Conservation (phyloP, 257 asterid species). For the Penstemon davidsonii region DNA sequence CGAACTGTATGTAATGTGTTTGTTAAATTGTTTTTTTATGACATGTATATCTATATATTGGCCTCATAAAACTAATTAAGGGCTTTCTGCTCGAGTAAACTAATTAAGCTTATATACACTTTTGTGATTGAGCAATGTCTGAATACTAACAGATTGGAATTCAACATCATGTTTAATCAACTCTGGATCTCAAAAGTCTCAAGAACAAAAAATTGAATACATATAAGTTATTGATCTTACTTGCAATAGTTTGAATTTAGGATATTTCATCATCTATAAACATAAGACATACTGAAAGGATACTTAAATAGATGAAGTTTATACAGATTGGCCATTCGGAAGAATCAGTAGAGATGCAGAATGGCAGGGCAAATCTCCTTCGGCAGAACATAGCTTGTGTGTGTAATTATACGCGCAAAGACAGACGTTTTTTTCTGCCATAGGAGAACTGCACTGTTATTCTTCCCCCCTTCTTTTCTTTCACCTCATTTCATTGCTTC, state of each 20-base stretch:
- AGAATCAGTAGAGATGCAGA: conserved; percentile 29
- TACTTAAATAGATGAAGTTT: too few relatives aligned
- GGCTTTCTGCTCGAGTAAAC: too few relatives aligned
- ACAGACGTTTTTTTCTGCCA: conserved; percentile 29
- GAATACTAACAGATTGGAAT: too few relatives aligned
- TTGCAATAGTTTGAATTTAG: background rate
- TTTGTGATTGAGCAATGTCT: too few relatives aligned
- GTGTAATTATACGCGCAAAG: background rate
- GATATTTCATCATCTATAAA: background rate
- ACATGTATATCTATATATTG: too few relatives aligned
- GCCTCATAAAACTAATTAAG: too few relatives aligned
- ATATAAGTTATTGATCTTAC: conserved; percentile 1
- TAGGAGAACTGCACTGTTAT: conserved; percentile 41
- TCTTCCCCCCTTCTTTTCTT: conserved; percentile 33
- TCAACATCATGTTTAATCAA: background rate
- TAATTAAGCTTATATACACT: too few relatives aligned
- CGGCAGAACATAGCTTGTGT: conserved; percentile 32
- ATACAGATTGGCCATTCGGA: too few relatives aligned
- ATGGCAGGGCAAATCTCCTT: conserved; percentile 67
- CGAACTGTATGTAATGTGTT: conserved; percentile 19
- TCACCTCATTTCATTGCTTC: conserved; percentile 9
- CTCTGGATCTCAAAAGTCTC: background rate
- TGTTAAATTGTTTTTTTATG: background rate
- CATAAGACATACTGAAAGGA: conserved; percentile 6
- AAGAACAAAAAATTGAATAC: background rate